Base-by-base conservation (phyloP, 208 protist species). In the Acanthamoeba divionensis region DNA sequence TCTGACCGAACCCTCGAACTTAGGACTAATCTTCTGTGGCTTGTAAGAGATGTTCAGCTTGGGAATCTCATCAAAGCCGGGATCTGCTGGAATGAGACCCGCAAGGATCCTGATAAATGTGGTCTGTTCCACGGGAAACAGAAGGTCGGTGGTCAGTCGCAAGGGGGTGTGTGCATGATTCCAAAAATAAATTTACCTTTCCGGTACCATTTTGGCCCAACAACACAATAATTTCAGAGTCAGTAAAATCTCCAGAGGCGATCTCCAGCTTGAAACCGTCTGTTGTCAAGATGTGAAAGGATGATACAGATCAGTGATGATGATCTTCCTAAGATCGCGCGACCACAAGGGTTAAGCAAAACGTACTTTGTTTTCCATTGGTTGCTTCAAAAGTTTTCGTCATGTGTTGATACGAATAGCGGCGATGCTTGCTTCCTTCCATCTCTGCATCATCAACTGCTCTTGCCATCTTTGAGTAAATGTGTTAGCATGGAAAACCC, bases 191-290 rank as follows among this genome's bases (percentile, higher is more conserved):
- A n/a, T n/a, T n/a, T n/a, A n/a, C n/a, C n/a, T 99, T 99, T 88
- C 99, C 99, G 33, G 98, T 99, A 90, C 99, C 99, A 94, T 99
- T 99, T 93, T 99, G 97, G 75, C 99, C 99, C 6, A 99, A 95
- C 73, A 99, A 93, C 33, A 99, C 99, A 85, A 99, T 96, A 93
- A 99, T 99, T 94, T 99, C 98, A 48, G 98, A 99, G 90, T 98
- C 98, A 33, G 95, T 97, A 92, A 99, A 99, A 8, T 94, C 93
- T 71, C 99, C 99, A 9, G 92, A 83, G 62, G 99, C 95, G 52
- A 99, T 93, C 10, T 95, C 92, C 0, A 99, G 95, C 48, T 96
- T 95, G 93, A 99, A 99, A 38, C 66, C 45, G 18, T 92, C 91
- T 13, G 91, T n/a, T 33, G 55, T n/a, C n/a, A 24, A n/a, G 52